phyloP scores from a whole-genome alignment of 2,329 filamentous ascomycete species.

The Xylariaceae sp. region DNA sequence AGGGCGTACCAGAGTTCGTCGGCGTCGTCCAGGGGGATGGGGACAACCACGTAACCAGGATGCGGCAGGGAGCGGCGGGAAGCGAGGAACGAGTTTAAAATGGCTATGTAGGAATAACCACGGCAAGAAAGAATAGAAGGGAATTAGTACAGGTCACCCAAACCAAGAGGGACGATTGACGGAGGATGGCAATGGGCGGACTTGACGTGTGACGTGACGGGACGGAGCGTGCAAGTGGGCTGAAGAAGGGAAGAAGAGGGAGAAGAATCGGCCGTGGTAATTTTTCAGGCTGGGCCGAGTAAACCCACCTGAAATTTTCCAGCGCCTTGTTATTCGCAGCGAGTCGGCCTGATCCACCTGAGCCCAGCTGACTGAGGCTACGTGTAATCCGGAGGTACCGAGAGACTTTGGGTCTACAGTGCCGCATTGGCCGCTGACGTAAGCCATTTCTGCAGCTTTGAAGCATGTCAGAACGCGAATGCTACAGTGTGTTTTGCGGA shows the following conservation, averaged over 20 bases:
- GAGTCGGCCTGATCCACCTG: background rate
- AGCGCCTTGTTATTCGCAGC: conserved; percentile 1
- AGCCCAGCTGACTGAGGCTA: background rate
- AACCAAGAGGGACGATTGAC: conserved; percentile 28
- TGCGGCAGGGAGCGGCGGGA: conserved; percentile 5
- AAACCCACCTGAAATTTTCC: background rate
- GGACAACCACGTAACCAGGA: conserved; percentile 7
- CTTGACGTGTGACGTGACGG: conserved; percentile 32
- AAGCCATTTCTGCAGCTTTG: background rate
- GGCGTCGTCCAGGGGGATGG: background rate
- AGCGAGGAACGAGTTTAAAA: conserved; percentile 10
- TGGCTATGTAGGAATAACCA: conserved; percentile 11
- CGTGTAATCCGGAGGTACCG: background rate
- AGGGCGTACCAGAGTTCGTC: background rate
- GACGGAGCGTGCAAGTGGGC: conserved; percentile 32
- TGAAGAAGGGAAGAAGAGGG: conserved; percentile 22
- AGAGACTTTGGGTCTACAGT: background rate
- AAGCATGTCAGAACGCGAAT: background rate
- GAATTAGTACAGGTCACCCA: conserved; percentile 31
- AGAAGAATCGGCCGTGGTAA: conserved; percentile 12
- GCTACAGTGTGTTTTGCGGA: no score
- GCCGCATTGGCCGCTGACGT: background rate
- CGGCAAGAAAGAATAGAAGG: conserved; percentile 29
- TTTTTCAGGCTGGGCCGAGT: background rate
- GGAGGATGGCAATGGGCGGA: conserved; percentile 28